Evolutionary conservation across 2,329 filamentous ascomycete species (phyloP).

Genomic region (Plectosphaerella plurivora): DNA sequence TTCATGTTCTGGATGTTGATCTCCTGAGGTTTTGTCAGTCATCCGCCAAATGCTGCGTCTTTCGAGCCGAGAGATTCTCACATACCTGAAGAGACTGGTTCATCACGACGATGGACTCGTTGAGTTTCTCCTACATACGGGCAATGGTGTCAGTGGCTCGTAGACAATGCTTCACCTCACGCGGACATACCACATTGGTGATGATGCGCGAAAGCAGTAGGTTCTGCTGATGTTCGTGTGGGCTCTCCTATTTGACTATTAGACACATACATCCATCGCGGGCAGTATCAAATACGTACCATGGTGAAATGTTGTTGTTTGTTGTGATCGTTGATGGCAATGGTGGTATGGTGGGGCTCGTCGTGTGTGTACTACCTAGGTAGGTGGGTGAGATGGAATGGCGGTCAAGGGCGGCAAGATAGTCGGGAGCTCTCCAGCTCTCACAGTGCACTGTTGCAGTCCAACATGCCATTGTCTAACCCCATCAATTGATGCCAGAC

Average conservation of each 20-base stretch:
- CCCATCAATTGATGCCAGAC: too few relatives aligned
- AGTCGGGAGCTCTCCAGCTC: background rate
- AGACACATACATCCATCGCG: background rate
- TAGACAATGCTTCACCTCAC: background rate
- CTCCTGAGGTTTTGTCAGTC: constrained; percentile 51
- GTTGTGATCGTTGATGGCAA: background rate
- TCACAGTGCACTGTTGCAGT: background rate
- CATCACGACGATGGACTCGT: constrained; percentile 87
- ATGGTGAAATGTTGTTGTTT: constrained; percentile 2
- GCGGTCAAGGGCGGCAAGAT: constrained; percentile 12
- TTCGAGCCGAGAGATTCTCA: background rate
- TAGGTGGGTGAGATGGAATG: background rate
- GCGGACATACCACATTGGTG: constrained; percentile 74
- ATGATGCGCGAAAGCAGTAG: constrained; percentile 91
- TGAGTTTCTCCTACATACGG: constrained; percentile 78
- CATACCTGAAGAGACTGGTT: constrained; percentile 83
- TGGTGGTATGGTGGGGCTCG: background rate
- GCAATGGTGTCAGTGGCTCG: background rate
- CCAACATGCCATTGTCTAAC: too few relatives aligned
- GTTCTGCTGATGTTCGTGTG: constrained; percentile 96
- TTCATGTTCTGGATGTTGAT: constrained; percentile 99
- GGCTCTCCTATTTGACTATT: constrained; percentile 64
- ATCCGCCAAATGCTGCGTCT: background rate
- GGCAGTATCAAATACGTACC: constrained; percentile 3
- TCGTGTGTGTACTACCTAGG: background rate